Percentiles rank a stretch among this genome's conserved stretches.
These are phyloP conservation scores for Pseudonitzschia delicatissima DNA, from an alignment of 108 stramenopile species.

Conservation along the genomic window DNA sequence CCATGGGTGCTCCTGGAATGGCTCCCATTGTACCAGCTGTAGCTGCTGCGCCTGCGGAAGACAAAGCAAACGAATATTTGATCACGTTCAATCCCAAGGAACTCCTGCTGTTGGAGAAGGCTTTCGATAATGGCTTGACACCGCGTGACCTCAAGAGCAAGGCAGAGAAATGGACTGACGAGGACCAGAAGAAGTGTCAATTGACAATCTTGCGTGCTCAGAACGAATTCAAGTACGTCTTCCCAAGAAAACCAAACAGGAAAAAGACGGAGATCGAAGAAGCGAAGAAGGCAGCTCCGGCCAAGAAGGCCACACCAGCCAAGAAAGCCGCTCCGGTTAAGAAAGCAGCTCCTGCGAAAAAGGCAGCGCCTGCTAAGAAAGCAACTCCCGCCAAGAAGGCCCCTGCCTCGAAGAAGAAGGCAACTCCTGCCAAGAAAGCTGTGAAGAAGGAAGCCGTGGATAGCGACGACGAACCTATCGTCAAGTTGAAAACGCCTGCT, in stretches of 20 bases:
- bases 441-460: slow-evolving; percentile 20
- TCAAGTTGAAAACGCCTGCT: slow-evolving; percentile 12
- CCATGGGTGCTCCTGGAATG: background rate
- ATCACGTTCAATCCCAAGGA: slow-evolving; percentile 39
- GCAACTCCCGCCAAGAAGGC: background rate
- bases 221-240: slow-evolving; percentile 27
- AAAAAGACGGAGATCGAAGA: slow-evolving; percentile 8
- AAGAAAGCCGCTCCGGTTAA: slow-evolving; percentile 1
- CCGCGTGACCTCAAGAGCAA: slow-evolving; percentile 24
- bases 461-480: slow-evolving; percentile 29
- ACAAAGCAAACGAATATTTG: slow-evolving; percentile 15
- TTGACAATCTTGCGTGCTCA: slow-evolving; percentile 26
- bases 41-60: background rate
- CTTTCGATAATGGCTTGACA: slow-evolving; percentile 28
- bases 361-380: background rate
- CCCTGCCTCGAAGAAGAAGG: slow-evolving; percentile 10
- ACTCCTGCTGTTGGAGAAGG: slow-evolving; percentile 33
- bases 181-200: slow-evolving; percentile 25
- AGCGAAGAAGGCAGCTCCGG: slow-evolving; percentile 1
- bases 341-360: background rate
- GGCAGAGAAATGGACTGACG: slow-evolving; percentile 27
- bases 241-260: slow-evolving; percentile 18
- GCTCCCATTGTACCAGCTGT: background rate
- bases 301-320: slow-evolving; percentile 9
- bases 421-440: slow-evolving; percentile 2